Evolutionary conservation across 108 stramenopile genomes (phyloP).

Genomic region (Nitzschia palea): DNA sequence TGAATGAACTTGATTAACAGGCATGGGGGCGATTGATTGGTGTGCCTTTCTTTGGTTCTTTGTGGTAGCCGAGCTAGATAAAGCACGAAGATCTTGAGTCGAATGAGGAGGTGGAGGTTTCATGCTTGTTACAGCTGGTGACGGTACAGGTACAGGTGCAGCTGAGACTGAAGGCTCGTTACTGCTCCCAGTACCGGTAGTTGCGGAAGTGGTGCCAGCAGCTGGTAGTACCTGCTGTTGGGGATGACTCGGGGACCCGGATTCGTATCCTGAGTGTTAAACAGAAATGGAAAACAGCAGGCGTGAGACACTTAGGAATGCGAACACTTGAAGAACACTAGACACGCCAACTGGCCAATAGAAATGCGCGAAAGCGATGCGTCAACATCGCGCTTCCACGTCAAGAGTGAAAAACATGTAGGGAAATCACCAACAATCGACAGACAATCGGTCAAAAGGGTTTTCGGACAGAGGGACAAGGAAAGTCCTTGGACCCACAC

Average conservation of each 20-base stretch:
- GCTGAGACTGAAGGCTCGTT: constrained; percentile 10
- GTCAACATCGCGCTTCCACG: not conserved
- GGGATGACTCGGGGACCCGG: constrained; percentile 41
- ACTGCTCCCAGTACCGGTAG: too few relatives aligned
- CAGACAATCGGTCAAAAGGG: too few relatives aligned
- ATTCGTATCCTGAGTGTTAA: not conserved
- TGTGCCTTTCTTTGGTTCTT: constrained; percentile 1
- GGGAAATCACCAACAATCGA: too few relatives aligned
- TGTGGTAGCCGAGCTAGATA: not conserved
- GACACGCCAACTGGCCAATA: constrained; percentile 3
- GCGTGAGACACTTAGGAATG: not conserved
- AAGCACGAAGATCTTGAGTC: not conserved
- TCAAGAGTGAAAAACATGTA: too few relatives aligned
- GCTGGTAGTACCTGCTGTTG: constrained; percentile 30
- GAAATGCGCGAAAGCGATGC: not conserved
- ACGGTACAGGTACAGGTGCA: not conserved
- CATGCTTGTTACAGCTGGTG: constrained; percentile 1
- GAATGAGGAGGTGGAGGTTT: constrained; percentile 19
- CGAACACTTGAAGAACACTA: not conserved
- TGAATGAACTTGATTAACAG: constrained; percentile 1
- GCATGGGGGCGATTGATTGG: constrained; percentile 18
- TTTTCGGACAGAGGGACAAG: too few relatives aligned
- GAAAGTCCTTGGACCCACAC: too few relatives aligned
- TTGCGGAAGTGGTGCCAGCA: not conserved
- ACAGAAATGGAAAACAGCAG: not conserved